A percentile compares a stretch with the other conserved stretches of the same genome.
phyloP scores from a whole-genome alignment of 805 yeast genomes.

The Metschnikowia continentalis region DNA sequence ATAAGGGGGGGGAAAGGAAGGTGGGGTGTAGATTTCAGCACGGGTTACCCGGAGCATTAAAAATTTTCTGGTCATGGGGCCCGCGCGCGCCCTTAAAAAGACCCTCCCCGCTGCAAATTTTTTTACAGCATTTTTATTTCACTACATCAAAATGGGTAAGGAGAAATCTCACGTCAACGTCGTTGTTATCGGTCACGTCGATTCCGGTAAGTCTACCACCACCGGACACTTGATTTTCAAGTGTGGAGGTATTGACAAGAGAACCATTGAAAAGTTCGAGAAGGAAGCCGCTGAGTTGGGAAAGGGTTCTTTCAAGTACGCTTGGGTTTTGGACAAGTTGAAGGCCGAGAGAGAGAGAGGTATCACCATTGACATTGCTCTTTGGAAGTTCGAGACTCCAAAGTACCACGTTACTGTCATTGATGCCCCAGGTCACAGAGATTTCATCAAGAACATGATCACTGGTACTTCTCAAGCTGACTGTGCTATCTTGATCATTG shows the following conservation, averaged over 20 bases:
- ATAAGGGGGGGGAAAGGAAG: no score
- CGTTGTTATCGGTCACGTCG: conserved; percentile 99
- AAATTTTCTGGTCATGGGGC: no score
- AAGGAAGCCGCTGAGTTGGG: conserved; percentile 97
- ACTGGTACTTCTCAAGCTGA: conserved; percentile 95
- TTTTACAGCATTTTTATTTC: no score
- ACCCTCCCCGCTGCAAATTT: no score
- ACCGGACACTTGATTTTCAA: conserved; percentile 99
- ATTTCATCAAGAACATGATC: conserved; percentile 94
- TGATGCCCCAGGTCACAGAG: conserved; percentile 96
- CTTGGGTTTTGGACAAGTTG: conserved; percentile 94
- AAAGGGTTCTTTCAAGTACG: conserved; percentile 96
- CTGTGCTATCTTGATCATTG: conserved; percentile 85
- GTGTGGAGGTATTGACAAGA: conserved; percentile 99
- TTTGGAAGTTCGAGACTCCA: conserved; percentile 91
- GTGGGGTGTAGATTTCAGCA: no score
- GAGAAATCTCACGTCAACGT: conserved; percentile 62
- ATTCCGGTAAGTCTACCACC: conserved; percentile 94
- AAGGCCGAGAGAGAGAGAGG: conserved; percentile 97
- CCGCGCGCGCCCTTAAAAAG: no score
- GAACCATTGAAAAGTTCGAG: conserved; percentile 97
- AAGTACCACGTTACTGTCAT: conserved; percentile 86
- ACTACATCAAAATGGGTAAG: conserved; percentile 9
- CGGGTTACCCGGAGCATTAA: no score
- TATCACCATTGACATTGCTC: conserved; percentile 92